Evolutionary conservation across 164 flowering plant genomes (phyloP), one percentile per base, ranked within the genome.

Genomic region (Macadamia integrifolia): DNA sequence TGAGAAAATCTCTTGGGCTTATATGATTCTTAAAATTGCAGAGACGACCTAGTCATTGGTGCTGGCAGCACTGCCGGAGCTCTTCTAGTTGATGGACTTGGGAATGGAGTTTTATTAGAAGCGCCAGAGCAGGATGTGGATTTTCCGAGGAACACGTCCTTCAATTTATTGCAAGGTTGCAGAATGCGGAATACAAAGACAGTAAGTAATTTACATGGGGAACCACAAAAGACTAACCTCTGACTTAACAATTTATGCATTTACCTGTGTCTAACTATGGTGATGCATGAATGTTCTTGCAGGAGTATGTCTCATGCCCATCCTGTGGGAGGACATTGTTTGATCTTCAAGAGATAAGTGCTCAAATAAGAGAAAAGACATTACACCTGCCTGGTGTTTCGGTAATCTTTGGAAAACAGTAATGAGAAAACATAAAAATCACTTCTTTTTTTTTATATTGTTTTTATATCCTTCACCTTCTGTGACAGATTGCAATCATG

Each of bases 291-390:
- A 58, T 71, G 57, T 68, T 9, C 40, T 76, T 78, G 15, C 88
- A 94, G 98, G 98, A 94, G 69, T 94, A 94, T 66, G 98, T 94
- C 7, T 94, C 98, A 17, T 94, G 98, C 81, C 98, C 98, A 72
- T 94, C 98, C n/a, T 94, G 98, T 76, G 98, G 98, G 2, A 79
- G 98, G 70, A 91, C 98, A 18, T 77, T 94, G 66, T 94, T 94
- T 76, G 98, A 94, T 71, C 96, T 91, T 55, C 97, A 91, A 85
- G 98, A 90, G 75, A 86, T 94, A 64, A 91, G 97, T 74, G 98
- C 98, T 65, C 66, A 94, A 75, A 94, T 94, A 61, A 75, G 98
- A 79, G 96, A 94, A 70, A 94, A 84, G 85, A 94, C 98, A 68
- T 87, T 85, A 9, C 97, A 94, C 72, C 77, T 94, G 82, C 98